A percentile compares a stretch with the other conserved stretches of the same genome.
These are phyloP conservation scores for Russula dissimulans DNA, from an alignment of 768 basidiomycete genomes.

Conservation along the genomic window DNA sequence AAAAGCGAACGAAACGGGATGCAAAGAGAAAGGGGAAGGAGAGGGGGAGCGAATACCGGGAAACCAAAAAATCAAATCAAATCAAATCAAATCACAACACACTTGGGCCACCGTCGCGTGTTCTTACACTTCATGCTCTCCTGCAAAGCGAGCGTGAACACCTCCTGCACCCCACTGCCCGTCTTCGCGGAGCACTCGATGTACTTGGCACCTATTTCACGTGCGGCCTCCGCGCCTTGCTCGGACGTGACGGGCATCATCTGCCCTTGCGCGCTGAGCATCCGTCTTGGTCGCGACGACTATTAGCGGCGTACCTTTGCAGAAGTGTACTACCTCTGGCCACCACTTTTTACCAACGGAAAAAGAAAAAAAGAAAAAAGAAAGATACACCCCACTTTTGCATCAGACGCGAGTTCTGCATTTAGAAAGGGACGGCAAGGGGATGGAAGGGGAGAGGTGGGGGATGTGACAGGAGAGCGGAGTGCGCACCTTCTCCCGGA, in stretches of 20 bases:
- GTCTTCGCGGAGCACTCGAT: constrained; percentile 91
- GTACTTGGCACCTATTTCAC: constrained; percentile 90
- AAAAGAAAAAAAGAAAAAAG: not conserved
- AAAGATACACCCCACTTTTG: not conserved
- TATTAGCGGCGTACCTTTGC: constrained; percentile 80
- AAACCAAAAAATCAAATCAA: not conserved
- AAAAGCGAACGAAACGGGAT: no score
- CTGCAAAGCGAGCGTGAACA: constrained; percentile 80
- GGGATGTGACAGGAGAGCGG: not conserved
- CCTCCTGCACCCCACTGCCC: constrained; percentile 84
- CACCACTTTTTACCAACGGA: constrained; percentile 53
- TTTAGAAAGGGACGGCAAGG: not conserved
- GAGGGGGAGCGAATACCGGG: no score
- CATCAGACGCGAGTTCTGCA: not conserved
- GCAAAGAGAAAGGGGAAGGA: no score
- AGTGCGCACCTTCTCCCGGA: constrained; percentile 69
- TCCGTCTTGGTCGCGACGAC: constrained; percentile 91
- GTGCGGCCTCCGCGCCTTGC: constrained; percentile 78
- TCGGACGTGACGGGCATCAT: constrained; percentile 62
- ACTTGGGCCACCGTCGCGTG: constrained; percentile 42
- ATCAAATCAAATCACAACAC: constrained; percentile 58
- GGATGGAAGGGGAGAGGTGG: no score
- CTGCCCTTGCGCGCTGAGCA: constrained; percentile 85
- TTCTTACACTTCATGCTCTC: constrained; percentile 79
- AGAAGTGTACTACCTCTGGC: constrained; percentile 89